These are phyloP conservation scores for Botrytis tulipae DNA, from an alignment of 2,329 filamentous ascomycete genomes.

Conservation along the genomic window DNA sequence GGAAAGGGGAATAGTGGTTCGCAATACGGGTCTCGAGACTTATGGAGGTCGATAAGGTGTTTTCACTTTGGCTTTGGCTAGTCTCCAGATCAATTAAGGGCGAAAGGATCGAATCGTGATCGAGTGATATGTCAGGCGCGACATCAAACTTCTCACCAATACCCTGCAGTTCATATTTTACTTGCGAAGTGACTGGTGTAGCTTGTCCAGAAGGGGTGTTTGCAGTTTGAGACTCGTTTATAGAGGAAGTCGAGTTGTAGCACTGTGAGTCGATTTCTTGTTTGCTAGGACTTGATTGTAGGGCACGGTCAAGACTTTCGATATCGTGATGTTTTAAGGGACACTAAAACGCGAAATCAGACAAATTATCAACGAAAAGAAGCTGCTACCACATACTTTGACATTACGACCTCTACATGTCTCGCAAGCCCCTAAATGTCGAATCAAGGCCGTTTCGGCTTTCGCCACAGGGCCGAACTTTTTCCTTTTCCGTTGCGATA, in stretches of 20 bases:
- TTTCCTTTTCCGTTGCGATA: conserved; percentile 30
- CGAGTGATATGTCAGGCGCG: background rate
- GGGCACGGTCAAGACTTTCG: conserved; percentile 27
- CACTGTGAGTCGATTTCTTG: background rate
- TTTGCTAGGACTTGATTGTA: conserved; percentile 11
- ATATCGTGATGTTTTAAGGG: conserved; percentile 37
- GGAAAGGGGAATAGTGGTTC: conserved; percentile 24
- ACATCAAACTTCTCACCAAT: conserved; percentile 25
- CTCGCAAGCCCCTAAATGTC: conserved; percentile 33
- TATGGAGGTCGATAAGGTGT: conserved; percentile 13
- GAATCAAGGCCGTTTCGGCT: conserved; percentile 36
- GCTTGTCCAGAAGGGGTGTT: conserved; percentile 22
- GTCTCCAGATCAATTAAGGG: conserved; percentile 18
- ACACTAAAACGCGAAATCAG: conserved; percentile 28
- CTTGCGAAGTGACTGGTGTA: conserved; percentile 18
- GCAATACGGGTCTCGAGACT: conserved; percentile 1
- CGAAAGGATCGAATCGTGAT: conserved; percentile 20
- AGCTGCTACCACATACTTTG: conserved; percentile 5
- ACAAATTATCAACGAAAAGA: conserved; percentile 21
- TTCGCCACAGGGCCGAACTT: conserved; percentile 27
- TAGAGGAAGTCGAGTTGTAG: background rate
- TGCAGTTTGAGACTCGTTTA: conserved; percentile 22
- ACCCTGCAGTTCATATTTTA: conserved; percentile 26
- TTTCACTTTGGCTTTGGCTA: conserved; percentile 6
- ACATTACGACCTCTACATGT: conserved; percentile 30